Evolutionary conservation across 768 basidiomycete species (phyloP).

Genomic region (Tylopilus vinaceipallidus): DNA sequence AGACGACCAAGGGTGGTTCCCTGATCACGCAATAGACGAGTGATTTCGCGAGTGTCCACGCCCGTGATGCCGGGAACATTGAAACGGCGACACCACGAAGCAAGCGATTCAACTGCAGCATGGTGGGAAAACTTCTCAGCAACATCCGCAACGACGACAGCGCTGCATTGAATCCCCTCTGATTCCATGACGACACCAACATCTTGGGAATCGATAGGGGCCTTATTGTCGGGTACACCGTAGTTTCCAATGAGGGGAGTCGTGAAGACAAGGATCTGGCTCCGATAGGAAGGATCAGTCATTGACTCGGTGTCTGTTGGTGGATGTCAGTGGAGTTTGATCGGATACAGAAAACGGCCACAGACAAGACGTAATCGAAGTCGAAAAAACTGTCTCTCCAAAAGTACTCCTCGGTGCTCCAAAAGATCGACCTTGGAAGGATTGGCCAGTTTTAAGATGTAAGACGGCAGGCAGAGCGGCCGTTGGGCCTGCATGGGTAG

Average conservation of each 20-base stretch:
- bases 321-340: conserved; percentile 12
- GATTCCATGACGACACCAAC: conserved; percentile 92
- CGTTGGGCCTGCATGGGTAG: conserved; percentile 57
- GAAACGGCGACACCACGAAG: conserved; percentile 90
- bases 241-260: conserved; percentile 99
- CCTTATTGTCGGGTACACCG: conserved; percentile 83
- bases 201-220: conserved; percentile 68
- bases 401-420: conserved; percentile 84
- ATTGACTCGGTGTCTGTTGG: conserved; percentile 94
- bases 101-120: conserved; percentile 87
- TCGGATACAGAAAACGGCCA: conserved; percentile 12
- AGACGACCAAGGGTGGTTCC: conserved; percentile 95
- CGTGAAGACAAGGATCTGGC: conserved; percentile 98
- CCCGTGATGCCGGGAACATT: conserved; percentile 93
- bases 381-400: conserved; percentile 98
- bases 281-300: conserved; percentile 98
- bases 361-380: conserved; percentile 96
- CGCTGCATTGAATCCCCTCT: conserved; percentile 84
- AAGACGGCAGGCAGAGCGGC: conserved; percentile 70
- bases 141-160: conserved; percentile 90
- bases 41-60: conserved; percentile 97
- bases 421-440: conserved; percentile 86
- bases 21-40: conserved; percentile 88
- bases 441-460: conserved; percentile 92
- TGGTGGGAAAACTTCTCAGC: conserved; percentile 96